Percentiles rank a stretch among this genome's conserved stretches.
Conservation (phyloP, 345 rosid species). For the Balakata baccata region DNA sequence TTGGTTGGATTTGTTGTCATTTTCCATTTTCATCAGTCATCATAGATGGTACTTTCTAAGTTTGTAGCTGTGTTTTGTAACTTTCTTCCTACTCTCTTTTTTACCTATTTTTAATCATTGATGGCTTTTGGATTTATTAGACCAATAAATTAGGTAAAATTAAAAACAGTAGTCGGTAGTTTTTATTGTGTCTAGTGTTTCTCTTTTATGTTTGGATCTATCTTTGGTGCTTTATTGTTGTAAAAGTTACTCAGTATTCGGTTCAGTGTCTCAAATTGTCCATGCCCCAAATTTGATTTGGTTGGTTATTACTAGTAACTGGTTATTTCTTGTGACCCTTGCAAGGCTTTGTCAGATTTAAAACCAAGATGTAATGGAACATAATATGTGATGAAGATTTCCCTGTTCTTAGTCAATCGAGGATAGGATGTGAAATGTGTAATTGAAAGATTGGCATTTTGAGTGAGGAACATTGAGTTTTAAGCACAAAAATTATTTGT, state of each 20-base stretch:
- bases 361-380: background rate
- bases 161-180: background rate
- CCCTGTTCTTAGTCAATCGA: background rate
- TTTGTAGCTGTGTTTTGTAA: background rate
- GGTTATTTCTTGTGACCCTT: too few relatives aligned
- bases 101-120: background rate
- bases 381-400: background rate
- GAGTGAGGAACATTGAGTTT: background rate
- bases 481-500: background rate
- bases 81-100: background rate
- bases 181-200: background rate
- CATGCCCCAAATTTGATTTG: too few relatives aligned
- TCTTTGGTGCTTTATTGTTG: background rate
- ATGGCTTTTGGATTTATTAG: constrained; percentile 14
- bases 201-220: constrained; percentile 13
- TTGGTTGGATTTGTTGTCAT: background rate
- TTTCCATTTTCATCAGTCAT: background rate
- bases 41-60: background rate
- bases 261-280: background rate
- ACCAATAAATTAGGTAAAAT: background rate
- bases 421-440: background rate
- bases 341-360: too few relatives aligned
- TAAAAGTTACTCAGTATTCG: background rate
- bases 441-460: background rate
- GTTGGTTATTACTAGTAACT: too few relatives aligned